Conservation (phyloP, 768 basidiomycete species). For the Kwoniella botswanensis region DNA sequence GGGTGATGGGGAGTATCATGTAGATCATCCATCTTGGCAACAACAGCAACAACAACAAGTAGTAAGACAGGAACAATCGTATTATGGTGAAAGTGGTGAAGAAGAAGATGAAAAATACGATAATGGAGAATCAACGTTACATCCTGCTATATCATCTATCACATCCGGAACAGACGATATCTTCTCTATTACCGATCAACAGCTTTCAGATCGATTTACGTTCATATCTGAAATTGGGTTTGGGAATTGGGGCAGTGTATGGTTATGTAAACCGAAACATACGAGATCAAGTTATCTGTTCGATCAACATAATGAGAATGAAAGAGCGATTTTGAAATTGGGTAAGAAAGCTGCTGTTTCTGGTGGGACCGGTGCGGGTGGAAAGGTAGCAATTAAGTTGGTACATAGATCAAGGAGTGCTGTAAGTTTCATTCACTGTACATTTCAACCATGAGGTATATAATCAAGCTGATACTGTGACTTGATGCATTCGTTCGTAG, state of each 20-base stretch:
- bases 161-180: conserved; percentile 31
- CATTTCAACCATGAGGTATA: no score
- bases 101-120: background rate
- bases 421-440: conserved; percentile 24
- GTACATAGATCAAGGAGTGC: conserved; percentile 82
- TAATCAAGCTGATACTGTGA: no score
- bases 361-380: conserved; percentile 37
- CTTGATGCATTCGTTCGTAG: no score
- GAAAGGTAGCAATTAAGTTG: conserved; percentile 81
- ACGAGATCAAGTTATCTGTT: conserved; percentile 15
- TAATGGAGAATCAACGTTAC: conserved; percentile 1
- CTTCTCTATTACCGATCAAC: conserved; percentile 47
- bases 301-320: background rate
- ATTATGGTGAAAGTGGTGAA: background rate
- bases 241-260: conserved; percentile 57
- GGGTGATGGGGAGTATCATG: background rate
- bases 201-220: conserved; percentile 44
- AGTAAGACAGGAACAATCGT: background rate
- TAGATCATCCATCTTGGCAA: background rate
- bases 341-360: conserved; percentile 31
- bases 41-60: background rate
- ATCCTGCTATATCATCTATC: conserved; percentile 33
- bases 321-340: conserved; percentile 14
- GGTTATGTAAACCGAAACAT: conserved; percentile 43
- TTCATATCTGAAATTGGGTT: conserved; percentile 55